Evolutionary conservation across 345 rosid genomes (phyloP), one percentile per base, ranked within the genome.

Genomic region (Salix caprea): DNA sequence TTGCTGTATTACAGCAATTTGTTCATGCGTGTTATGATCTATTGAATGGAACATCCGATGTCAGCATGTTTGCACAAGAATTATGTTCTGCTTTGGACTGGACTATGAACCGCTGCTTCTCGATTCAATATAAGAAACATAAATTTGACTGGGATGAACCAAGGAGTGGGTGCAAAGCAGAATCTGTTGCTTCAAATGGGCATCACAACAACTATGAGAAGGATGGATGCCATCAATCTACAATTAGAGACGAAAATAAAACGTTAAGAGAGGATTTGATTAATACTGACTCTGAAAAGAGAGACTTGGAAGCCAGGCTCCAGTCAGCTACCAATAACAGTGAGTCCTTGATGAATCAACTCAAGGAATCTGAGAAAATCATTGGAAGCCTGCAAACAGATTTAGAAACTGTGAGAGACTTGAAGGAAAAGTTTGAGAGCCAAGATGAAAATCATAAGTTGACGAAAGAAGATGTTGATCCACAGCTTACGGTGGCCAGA

Each of bases 61-160:
- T 89, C 58, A 83, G 75, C 80, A 93, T 76, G 78, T 91, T 96
- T 82, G 68, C 87, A 18, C 73, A 86, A 80, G 98, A 91, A 79
- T 77, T 92, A 44, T 77, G 85, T 81, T 80, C 82, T 68, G 71
- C 93, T 69, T 76, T 96, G 82, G 96, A 91, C 72, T 96, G 99
- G 98, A 88, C 88, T 67, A 85, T 91, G 76, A 93, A 88, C 80
- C 96, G 93, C 48, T 93, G 99, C 73, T 93, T 93, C 78, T 91
- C 99, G 72, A 85, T 93, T 68, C 97, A 93, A 88, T 96, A 93
- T 86, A 86, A 85, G 85, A 91, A 89, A 84, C 87, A 87, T 62
- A n/a, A n/a, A n/a, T 82, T 84, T 37, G 88, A 91, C 42, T 86
- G 93, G 91, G 97, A 90, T 80, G 97, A 88, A 68, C 68, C 90